Conservation (phyloP, 306 rosid species). For the Vicia villosa region DNA sequence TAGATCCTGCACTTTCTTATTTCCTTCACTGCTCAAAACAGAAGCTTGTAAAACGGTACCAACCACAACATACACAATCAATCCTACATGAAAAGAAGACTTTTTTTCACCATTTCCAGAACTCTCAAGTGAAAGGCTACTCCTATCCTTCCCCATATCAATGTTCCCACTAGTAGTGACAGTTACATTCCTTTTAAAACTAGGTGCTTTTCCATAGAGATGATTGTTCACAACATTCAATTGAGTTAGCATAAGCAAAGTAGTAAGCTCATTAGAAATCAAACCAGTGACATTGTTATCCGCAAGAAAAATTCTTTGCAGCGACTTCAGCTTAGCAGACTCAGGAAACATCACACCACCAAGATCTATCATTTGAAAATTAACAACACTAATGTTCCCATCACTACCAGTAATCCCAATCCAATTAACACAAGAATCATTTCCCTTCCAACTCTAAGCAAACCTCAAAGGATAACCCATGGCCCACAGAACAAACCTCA, state of each 20-base stretch:
- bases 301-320: constrained; percentile 66
- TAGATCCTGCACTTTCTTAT: too few species aligned
- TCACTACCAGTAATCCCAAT: constrained; percentile 66
- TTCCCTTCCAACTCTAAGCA: constrained; percentile 76
- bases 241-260: constrained; percentile 57
- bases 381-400: constrained; percentile 59
- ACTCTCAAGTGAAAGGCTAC: constrained; percentile 35
- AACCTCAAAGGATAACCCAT: constrained; percentile 74
- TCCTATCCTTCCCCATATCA: constrained; percentile 64
- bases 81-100: too few species aligned
- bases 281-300: constrained; percentile 69
- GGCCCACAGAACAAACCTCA: too few species aligned
- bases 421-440: constrained; percentile 78
- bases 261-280: constrained; percentile 62
- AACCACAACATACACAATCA: too few species aligned
- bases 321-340: constrained; percentile 54
- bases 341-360: constrained; percentile 63
- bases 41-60: too few species aligned
- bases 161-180: constrained; percentile 57
- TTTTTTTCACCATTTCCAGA: constrained; percentile 45
- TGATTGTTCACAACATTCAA: constrained; percentile 69
- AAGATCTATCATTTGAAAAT: constrained; percentile 80
- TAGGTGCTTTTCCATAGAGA: constrained; percentile 65
- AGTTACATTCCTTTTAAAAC: constrained; percentile 56
- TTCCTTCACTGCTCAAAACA: too few species aligned